A percentile compares a stretch with the other conserved stretches of the same genome.
These are phyloP conservation scores for Jatropha multifida DNA, from an alignment of 441 rosid species.

Conservation along the genomic window DNA sequence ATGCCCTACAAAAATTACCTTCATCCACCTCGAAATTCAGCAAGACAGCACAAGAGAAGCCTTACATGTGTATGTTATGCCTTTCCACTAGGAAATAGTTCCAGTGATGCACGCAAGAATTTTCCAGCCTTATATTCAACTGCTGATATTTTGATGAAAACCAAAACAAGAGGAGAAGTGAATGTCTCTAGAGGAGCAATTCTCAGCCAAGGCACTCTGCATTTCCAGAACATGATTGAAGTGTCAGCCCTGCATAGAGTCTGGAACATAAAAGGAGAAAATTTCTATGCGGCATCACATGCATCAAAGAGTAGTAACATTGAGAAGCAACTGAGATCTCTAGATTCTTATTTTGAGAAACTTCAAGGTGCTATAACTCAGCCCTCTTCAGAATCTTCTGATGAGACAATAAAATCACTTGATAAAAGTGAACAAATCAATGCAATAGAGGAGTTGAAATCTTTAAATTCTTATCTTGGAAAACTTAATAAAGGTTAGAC, in stretches of 20 bases:
- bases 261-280: conserved; percentile 27
- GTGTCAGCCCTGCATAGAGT: conserved; percentile 13
- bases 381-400: conserved; percentile 23
- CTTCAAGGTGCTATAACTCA: conserved; percentile 29
- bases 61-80: conserved; percentile 20
- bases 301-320: conserved; percentile 32
- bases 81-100: conserved; percentile 21
- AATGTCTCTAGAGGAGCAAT: conserved; percentile 18
- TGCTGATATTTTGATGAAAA: conserved; percentile 20
- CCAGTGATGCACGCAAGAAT: conserved; percentile 10
- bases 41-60: conserved; percentile 26
- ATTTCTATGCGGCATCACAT: conserved; percentile 21
- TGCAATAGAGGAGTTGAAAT: conserved; percentile 37
- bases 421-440: conserved; percentile 24
- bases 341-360: conserved; percentile 72
- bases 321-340: conserved; percentile 42
- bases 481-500: conserved; percentile 49
- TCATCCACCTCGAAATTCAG: conserved; percentile 23
- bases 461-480: conserved; percentile 52
- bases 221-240: conserved; percentile 21
- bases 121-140: conserved; percentile 23
- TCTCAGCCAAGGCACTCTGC: conserved; percentile 27
- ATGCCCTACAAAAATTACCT: conserved; percentile 36
- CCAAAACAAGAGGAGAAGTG: conserved; percentile 7
- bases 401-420: conserved; percentile 20